phyloP scores from a whole-genome alignment of 2,329 filamentous ascomycete species.

The Pseudofabraea citricarpa region DNA sequence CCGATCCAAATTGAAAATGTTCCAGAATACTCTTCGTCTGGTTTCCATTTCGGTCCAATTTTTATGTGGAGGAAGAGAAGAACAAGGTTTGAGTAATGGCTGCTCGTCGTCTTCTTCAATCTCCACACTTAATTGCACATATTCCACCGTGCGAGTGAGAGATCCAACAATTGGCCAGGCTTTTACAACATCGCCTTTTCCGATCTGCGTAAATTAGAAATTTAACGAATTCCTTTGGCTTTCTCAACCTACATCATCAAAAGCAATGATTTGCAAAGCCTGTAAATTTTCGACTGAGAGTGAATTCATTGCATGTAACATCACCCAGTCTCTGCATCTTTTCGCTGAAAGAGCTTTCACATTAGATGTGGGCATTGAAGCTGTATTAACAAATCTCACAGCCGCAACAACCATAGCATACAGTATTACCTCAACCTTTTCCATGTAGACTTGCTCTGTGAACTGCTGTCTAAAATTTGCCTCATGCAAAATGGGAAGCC shows the following conservation, averaged over 20 bases:
- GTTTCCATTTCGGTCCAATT: slow-evolving; percentile 34
- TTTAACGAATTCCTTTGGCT: background rate
- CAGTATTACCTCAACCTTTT: slow-evolving; percentile 26
- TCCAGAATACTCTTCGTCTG: slow-evolving; percentile 36
- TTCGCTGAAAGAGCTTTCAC: slow-evolving; percentile 5
- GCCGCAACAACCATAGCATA: slow-evolving; percentile 29
- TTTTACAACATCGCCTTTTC: slow-evolving; percentile 24
- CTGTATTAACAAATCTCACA: slow-evolving; percentile 24
- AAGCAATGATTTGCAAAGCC: slow-evolving; percentile 32
- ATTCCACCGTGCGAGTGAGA: slow-evolving; percentile 32
- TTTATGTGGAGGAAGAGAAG: slow-evolving; percentile 23
- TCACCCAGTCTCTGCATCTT: slow-evolving; percentile 20
- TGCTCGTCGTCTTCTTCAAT: slow-evolving; percentile 22
- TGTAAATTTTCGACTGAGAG: slow-evolving; percentile 32
- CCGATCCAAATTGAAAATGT: slow-evolving; percentile 33
- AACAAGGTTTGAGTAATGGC: slow-evolving; percentile 23
- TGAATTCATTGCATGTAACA: slow-evolving; percentile 27
- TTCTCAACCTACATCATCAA: slow-evolving; percentile 27
- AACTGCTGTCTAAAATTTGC: slow-evolving; percentile 8
- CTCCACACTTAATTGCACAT: slow-evolving; percentile 31
- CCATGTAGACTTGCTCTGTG: slow-evolving; percentile 19
- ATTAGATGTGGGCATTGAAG: slow-evolving; percentile 16
- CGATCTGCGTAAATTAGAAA: slow-evolving; percentile 19
- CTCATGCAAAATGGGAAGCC: background rate
- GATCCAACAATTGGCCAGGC: slow-evolving; percentile 34